These are phyloP conservation scores for Sclerotinia glacialis DNA, from an alignment of 2,329 filamentous ascomycete genomes.

Conservation along the genomic window DNA sequence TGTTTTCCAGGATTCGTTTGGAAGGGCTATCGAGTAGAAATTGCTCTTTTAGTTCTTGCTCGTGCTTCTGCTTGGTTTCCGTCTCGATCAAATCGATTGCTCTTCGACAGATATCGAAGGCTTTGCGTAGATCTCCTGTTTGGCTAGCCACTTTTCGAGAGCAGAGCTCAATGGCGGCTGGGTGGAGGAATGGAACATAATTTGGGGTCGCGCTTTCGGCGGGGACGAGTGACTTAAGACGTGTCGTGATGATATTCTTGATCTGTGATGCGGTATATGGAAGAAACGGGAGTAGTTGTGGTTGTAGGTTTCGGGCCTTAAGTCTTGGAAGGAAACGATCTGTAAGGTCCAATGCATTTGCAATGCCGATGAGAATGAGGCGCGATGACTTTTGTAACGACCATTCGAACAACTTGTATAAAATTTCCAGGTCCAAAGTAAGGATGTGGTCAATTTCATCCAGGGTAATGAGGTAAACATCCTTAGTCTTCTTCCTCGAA, in stretches of 20 bases:
- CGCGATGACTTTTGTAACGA: conserved; percentile 77
- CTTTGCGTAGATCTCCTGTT: conserved; percentile 90
- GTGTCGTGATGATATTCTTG: conserved; percentile 78
- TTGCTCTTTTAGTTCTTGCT: conserved; percentile 57
- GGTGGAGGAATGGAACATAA: conserved; percentile 85
- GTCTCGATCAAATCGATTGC: conserved; percentile 86
- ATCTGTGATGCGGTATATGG: conserved; percentile 89
- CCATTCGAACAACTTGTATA: conserved; percentile 97
- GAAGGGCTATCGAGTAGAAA: conserved; percentile 62
- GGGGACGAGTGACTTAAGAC: conserved; percentile 72
- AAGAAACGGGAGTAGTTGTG: conserved; percentile 83
- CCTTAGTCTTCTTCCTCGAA: conserved; percentile 52
- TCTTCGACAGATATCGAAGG: conserved; percentile 88
- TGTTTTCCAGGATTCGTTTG: conserved; percentile 76
- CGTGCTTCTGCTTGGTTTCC: conserved; percentile 74
- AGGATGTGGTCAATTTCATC: conserved; percentile 96
- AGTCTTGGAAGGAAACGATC: conserved; percentile 91
- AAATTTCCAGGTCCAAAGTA: conserved; percentile 79
- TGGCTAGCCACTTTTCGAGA: conserved; percentile 93
- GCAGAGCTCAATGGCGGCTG: conserved; percentile 88
- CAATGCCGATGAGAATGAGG: conserved; percentile 85
- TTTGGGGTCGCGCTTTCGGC: conserved; percentile 51
- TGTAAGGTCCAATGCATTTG: conserved; percentile 92
- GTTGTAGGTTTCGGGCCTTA: conserved; percentile 89
- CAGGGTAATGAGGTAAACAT: conserved; percentile 77